Percentiles rank a stretch among this genome's conserved stretches.
These are phyloP conservation scores for Botrytis fragariae DNA, from an alignment of 2,329 filamentous ascomycete species.

Conservation along the genomic window DNA sequence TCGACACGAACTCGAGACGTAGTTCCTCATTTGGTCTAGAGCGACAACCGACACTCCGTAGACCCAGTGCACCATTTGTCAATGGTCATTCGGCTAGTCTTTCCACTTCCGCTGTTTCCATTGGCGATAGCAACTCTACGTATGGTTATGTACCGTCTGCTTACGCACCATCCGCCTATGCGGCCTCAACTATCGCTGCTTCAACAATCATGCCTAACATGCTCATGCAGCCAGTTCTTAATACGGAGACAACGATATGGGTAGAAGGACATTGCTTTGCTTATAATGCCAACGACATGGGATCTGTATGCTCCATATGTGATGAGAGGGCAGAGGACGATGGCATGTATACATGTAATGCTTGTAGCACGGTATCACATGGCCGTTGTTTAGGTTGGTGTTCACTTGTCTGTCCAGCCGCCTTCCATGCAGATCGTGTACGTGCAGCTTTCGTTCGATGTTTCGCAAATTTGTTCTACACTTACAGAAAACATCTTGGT, in stretches of 20 bases:
- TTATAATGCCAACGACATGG: conserved; percentile 58
- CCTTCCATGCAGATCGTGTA: conserved; percentile 61
- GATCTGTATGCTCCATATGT: conserved; percentile 67
- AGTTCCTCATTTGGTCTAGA: conserved; percentile 92
- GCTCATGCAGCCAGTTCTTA: conserved; percentile 73
- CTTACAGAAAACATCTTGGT: conserved; percentile 62
- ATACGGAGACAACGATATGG: conserved; percentile 79
- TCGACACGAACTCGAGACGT: conserved; percentile 70
- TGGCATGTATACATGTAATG: conserved; percentile 70
- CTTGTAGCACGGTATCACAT: conserved; percentile 59
- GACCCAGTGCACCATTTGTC: conserved; percentile 72
- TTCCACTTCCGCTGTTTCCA: conserved; percentile 61
- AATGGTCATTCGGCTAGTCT: conserved; percentile 62
- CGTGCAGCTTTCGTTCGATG: conserved; percentile 64
- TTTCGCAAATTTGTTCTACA: conserved; percentile 64
- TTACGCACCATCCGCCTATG: conserved; percentile 81
- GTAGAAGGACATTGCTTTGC: conserved; percentile 81
- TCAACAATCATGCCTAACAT: conserved; percentile 86
- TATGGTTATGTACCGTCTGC: conserved; percentile 75
- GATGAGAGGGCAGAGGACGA: conserved; percentile 67
- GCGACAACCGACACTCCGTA: conserved; percentile 62
- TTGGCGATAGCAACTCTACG: conserved; percentile 40
- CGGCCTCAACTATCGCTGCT: conserved; percentile 79
- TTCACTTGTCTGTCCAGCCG: conserved; percentile 61
- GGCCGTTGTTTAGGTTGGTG: conserved; percentile 60